A percentile compares a stretch with the other conserved stretches of the same genome.
Evolutionary conservation across 164 flowering plant species (phyloP).

Genomic region (Cinnamomum chago): DNA sequence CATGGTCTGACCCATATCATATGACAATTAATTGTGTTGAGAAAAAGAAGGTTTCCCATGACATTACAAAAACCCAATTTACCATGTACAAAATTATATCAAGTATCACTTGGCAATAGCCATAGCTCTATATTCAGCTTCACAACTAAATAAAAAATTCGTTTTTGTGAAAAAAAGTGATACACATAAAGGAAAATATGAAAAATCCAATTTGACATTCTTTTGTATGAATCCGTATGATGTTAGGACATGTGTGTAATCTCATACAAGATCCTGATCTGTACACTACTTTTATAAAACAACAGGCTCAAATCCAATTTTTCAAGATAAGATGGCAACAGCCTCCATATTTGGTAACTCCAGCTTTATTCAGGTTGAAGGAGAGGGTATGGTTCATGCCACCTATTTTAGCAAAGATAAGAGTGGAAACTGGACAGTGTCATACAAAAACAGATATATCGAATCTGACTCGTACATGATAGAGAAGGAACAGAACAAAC

Average conservation of each 20-base stretch:
- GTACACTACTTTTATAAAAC: background rate
- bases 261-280: background rate
- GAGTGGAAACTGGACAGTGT: slow-evolving; percentile 10
- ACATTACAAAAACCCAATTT: too few relatives aligned
- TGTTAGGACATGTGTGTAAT: background rate
- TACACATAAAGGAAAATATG: too few relatives aligned
- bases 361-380: slow-evolving; percentile 9
- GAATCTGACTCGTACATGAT: slow-evolving; percentile 3
- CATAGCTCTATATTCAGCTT: too few relatives aligned
- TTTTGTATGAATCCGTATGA: too few relatives aligned
- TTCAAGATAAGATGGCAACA: background rate
- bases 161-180: too few relatives aligned
- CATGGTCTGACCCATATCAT: too few relatives aligned
- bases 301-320: slow-evolving; percentile 7
- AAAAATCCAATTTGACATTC: too few relatives aligned
- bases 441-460: slow-evolving; percentile 15
- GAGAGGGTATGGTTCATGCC: slow-evolving; percentile 16
- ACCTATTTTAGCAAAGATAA: slow-evolving; percentile 15
- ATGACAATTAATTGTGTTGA: too few relatives aligned
- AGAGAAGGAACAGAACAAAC: slow-evolving; percentile 11
- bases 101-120: too few relatives aligned
- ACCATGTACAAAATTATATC: too few relatives aligned
- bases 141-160: too few relatives aligned
- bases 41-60: too few relatives aligned
- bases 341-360: slow-evolving; percentile 7